Evolutionary conservation across 2,329 filamentous ascomycete species (phyloP), one percentile per base, ranked within the genome.

Genomic region (Colletotrichum tofieldiae): DNA sequence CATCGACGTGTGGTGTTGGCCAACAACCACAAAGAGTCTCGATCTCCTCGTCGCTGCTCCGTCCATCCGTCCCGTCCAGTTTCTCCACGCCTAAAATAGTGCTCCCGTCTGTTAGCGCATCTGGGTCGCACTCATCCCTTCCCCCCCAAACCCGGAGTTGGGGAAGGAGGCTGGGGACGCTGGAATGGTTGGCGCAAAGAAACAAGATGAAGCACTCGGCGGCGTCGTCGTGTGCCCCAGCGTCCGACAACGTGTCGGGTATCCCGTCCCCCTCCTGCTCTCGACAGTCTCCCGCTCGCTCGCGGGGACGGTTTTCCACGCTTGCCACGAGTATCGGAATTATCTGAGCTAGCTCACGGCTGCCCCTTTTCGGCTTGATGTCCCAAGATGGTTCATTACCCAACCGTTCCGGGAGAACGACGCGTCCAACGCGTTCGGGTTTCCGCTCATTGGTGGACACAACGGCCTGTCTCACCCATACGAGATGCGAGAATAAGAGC

Each of bases 31-130:
- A 39, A 23, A 14, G n/a, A 29, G 23, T 4, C 47, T 23, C 49
- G 32, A 8, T 56, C 35, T 16, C 54, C 54, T 43, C 18, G 12
- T 45, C 23, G 39, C 29, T 60, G 41, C 41, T 61, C 29, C 39
- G 6, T n/a, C 39, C 12, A 14, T n/a, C 39, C 14, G 18, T 20
- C 26, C 11, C 16, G 29, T 18, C 32, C 59, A 49, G 23, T 14
- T 32, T 29, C 43, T 51, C 45, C 60, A 65, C 52, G 41, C 55
- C 66, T 58, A 65, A 65, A 52, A 51, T 58, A 69, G 61, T 59
- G 35, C 26, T 65, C 52, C 61, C 61, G 61, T 18, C 43, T 29
- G 29, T 66, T 65, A 65, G 66, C 32, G 41, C 35, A 32, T 16
- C 56, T 9, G 12, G 32, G 5, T 14, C 37, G 41, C 39, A 32